Evolutionary conservation across 148 eudicot species (phyloP).

Genomic region (Heliamphora exappendiculata): DNA sequence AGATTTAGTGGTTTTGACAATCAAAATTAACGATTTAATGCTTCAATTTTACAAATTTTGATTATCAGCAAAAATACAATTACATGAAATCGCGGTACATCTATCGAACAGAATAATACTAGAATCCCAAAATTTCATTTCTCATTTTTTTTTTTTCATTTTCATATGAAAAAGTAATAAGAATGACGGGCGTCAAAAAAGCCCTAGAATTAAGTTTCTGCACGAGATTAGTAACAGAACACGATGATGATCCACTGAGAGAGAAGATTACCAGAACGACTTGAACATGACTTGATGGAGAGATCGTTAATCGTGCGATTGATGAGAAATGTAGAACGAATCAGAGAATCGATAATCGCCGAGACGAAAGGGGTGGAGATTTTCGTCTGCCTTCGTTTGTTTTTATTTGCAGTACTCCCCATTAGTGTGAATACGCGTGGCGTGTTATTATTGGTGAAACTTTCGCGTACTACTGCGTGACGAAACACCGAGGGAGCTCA

Average conservation of each 20-base stretch:
- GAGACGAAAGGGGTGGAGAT: not conserved
- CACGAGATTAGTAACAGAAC: not conserved
- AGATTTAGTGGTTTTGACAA: not conserved
- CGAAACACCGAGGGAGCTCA: too few relatives aligned
- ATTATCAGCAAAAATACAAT: not conserved
- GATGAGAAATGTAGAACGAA: not conserved
- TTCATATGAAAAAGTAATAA: not conserved
- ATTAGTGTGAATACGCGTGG: not conserved
- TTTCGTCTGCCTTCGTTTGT: not conserved
- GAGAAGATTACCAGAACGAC: slow-evolving; percentile 15
- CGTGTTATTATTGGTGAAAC: not conserved
- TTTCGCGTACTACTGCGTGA: not conserved
- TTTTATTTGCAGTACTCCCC: too few relatives aligned
- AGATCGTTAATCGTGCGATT: not conserved
- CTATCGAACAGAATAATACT: not conserved
- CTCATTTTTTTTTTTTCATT: too few relatives aligned
- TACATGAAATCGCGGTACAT: not conserved
- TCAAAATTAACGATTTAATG: not conserved
- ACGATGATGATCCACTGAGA: too few relatives aligned
- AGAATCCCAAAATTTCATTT: not conserved
- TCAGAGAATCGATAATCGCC: not conserved
- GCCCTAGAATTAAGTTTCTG: not conserved
- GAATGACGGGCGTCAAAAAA: too few relatives aligned
- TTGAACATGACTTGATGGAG: slow-evolving; percentile 15
- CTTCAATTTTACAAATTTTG: not conserved